These are phyloP conservation scores for Podosphaera fusca DNA, from an alignment of 2,329 filamentous ascomycete genomes.

Conservation along the genomic window DNA sequence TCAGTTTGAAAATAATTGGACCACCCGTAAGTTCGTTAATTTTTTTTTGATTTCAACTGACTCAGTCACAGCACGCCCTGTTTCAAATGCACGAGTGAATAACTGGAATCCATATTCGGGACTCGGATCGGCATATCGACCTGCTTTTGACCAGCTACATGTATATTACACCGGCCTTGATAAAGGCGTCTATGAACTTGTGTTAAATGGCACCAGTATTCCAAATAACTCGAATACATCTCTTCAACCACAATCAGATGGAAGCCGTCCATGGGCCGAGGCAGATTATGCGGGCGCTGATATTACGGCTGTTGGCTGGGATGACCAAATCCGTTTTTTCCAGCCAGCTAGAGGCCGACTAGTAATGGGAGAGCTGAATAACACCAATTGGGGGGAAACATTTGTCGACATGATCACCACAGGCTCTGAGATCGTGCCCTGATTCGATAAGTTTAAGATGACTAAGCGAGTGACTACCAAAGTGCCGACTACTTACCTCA, in stretches of 20 bases:
- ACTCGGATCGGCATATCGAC: conserved; percentile 6
- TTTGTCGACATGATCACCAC: conserved; percentile 3
- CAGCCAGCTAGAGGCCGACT: conserved; percentile 4
- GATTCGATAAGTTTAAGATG: background rate
- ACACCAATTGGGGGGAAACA: conserved; percentile 7
- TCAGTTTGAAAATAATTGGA: conserved; percentile 8
- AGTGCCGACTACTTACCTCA: background rate
- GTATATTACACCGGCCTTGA: conserved; percentile 10
- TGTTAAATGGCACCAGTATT: conserved; percentile 4
- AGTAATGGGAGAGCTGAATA: conserved; percentile 4
- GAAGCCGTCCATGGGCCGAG: conserved; percentile 6
- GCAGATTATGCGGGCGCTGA: conserved; percentile 8
- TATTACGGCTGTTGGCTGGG: conserved; percentile 9
- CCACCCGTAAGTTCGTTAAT: conserved; percentile 4
- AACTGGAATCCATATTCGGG: conserved; percentile 8
- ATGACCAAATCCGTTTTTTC: conserved; percentile 7
- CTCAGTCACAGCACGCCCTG: conserved; percentile 1
- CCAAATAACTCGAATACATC: conserved; percentile 3
- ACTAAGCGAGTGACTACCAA: background rate
- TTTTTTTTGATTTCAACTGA: background rate
- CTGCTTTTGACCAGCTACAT: conserved; percentile 6
- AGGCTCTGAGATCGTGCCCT: background rate
- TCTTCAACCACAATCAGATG: conserved; percentile 4
- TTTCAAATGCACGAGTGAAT: conserved; percentile 3
- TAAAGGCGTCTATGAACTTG: conserved; percentile 7